phyloP scores from a whole-genome alignment of 345 rosid genomes.

The Barbarea vulgaris region DNA sequence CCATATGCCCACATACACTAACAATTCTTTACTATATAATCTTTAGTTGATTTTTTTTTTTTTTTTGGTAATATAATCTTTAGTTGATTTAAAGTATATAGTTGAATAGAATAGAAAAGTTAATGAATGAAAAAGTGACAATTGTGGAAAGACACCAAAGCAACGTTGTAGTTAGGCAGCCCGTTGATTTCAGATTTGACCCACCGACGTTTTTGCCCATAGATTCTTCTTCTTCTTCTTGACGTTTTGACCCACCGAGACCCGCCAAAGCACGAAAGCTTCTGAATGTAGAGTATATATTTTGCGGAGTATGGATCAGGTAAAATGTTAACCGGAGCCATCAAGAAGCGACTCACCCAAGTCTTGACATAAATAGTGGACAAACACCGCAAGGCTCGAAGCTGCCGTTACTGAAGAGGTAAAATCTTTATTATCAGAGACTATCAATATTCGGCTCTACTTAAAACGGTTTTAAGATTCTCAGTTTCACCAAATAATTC shows the following conservation, averaged over 20 bases:
- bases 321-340: no score
- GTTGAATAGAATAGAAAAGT: background rate
- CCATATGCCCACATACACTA: background rate
- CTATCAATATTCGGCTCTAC: no score
- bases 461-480: background rate
- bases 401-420: no score
- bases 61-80: no score
- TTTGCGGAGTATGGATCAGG: no score
- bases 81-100: background rate
- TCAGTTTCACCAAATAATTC: background rate
- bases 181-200: slow-evolving; percentile 19
- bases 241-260: no score
- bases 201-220: slow-evolving; percentile 23
- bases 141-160: slow-evolving; percentile 13
- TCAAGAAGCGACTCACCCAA: no score
- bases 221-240: slow-evolving; percentile 13
- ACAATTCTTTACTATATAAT: background rate
- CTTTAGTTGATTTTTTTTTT: background rate
- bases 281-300: no score
- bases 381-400: no score
- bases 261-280: no score
- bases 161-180: slow-evolving; percentile 19
- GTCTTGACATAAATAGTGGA: no score
- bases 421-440: no score
- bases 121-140: slow-evolving; percentile 8